A percentile compares a stretch with the other conserved stretches of the same genome.
Conservation (phyloP, 106 monocot species). For the Narthecium ossifragum region DNA sequence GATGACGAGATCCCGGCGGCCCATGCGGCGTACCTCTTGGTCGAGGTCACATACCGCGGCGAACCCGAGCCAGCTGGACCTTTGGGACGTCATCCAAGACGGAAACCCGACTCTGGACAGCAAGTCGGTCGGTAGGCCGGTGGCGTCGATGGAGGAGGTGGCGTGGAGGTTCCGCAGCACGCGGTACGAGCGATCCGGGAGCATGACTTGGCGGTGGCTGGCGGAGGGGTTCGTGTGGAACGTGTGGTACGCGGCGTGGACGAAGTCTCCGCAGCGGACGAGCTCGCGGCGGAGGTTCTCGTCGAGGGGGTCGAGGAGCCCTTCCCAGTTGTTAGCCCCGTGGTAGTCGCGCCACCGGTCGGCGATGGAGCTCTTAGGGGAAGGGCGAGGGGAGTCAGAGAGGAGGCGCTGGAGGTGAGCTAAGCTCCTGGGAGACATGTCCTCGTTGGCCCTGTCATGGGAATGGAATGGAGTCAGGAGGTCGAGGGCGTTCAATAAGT, state of each 20-base stretch:
- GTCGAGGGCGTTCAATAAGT: conserved; percentile 13
- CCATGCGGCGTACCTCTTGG: conserved; percentile 43
- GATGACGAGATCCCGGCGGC: conserved; percentile 47
- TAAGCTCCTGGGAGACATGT: conserved; percentile 35
- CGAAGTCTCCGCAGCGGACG: conserved; percentile 27
- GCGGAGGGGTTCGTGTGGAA: conserved; percentile 21
- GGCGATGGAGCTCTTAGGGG: conserved; percentile 17
- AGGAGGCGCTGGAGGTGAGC: conserved; percentile 21
- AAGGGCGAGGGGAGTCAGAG: conserved; percentile 11
- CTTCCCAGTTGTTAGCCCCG: conserved; percentile 21
- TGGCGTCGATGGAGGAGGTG: conserved; percentile 27
- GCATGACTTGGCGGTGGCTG: conserved; percentile 10
- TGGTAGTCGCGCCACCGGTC: conserved; percentile 12
- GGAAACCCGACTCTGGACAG: conserved; percentile 5
- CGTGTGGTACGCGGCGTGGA: conserved; percentile 24
- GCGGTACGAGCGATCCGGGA: conserved; percentile 37
- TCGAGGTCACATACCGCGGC: conserved; percentile 49
- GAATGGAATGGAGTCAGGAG: conserved; percentile 9
- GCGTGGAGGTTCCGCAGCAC: conserved; percentile 24
- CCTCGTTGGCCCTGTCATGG: conserved; percentile 2
- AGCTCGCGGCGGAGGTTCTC: conserved; percentile 29
- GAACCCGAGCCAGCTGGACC: conserved; percentile 54
- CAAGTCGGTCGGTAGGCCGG: conserved; percentile 10
- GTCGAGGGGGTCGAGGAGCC: conserved; percentile 31
- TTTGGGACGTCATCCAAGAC: conserved; percentile 31